Evolutionary conservation across 495 filamentous ascomycete species (phyloP).

Genomic region (Cairneyella variabilis): DNA sequence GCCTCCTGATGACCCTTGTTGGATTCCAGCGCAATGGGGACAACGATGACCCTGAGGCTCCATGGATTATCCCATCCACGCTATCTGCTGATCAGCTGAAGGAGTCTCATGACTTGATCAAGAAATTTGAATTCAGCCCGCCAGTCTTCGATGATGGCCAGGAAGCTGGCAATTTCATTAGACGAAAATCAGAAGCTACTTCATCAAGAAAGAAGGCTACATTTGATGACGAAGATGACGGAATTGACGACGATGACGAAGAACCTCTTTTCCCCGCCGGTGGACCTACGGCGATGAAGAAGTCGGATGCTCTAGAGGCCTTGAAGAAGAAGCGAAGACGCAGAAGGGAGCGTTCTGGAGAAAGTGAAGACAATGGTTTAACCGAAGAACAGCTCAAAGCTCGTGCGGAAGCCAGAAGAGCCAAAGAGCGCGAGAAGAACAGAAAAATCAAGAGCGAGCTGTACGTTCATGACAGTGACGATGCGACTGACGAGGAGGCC

Average conservation of each 20-base stretch:
- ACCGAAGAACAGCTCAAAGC: slow-evolving; percentile 43
- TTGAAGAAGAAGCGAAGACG: slow-evolving; percentile 43
- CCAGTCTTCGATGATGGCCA: slow-evolving; percentile 65
- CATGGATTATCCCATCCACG: slow-evolving; percentile 73
- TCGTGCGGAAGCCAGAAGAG: slow-evolving; percentile 39
- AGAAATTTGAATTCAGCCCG: slow-evolving; percentile 68
- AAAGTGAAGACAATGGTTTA: slow-evolving; percentile 41
- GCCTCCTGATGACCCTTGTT: slow-evolving; percentile 75
- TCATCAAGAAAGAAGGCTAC: slow-evolving; percentile 39
- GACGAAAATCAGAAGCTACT: slow-evolving; percentile 56
- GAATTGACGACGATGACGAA: slow-evolving; percentile 44
- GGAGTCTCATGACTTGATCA: slow-evolving; percentile 58
- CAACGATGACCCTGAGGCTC: slow-evolving; percentile 64
- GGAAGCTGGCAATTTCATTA: slow-evolving; percentile 71
- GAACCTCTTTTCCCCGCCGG: slow-evolving; percentile 72
- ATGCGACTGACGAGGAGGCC: slow-evolving; percentile 67
- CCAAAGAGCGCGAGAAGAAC: slow-evolving; percentile 58
- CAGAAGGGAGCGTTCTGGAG: slow-evolving; percentile 33
- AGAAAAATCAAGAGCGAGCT: slow-evolving; percentile 78
- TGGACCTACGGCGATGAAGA: slow-evolving; percentile 53
- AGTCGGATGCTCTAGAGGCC: slow-evolving; percentile 41
- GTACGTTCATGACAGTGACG: slow-evolving; percentile 74
- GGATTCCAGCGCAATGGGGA: slow-evolving; percentile 66
- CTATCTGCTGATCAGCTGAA: slow-evolving; percentile 59
- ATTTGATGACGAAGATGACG: slow-evolving; percentile 61